Base-by-base conservation (phyloP, 2,329 filamentous ascomycete genomes). In the Colletotrichum sp. region DNA sequence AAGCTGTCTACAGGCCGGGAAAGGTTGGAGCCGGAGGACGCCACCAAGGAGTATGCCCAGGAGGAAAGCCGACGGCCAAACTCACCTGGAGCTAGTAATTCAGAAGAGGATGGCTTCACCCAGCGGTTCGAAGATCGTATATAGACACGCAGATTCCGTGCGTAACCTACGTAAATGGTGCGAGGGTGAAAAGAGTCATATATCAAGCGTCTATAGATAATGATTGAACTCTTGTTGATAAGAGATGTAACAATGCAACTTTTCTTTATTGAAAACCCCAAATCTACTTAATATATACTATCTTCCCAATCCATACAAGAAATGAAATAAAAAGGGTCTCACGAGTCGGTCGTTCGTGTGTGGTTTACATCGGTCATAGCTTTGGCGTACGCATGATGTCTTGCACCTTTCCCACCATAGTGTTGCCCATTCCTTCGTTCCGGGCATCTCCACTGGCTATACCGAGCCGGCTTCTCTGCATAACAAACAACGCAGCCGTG, bases 381-480 rank as follows among this genome's bases (percentile, higher is more conserved):
- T 13, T n/a, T n/a, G 39, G 24, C 30, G 59, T 30, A 8, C 60
- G 64, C 70, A 69, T 69, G n/a, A 76, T 76, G 8, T 67, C 69
- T 30, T 76, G 75, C 32, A 77, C 77, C 62, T 69, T 78, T 34
- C 77, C 77, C 10, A 75, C 77, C 72, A 78, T 66, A 6, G 77
- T 78, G 4, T 49, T 66, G 6, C 72, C 68, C 80, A 81, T 81
- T 2, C 80, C 80, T 55, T 80, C 76, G 28, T 78, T 75, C 78
- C 77, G 65, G 4, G 80, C 80, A 36, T 81, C 80, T 6, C 70
- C 66, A 52, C 79, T 79, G 57, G 79, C 80, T 63, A 81, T 39
- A 6, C 80, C 80, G n/a, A 80, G 71, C 10, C 69, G 76, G 32
- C 80, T 81, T 76, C 76, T 75, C 65, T 80, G 77, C 79, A 80